Conservation (phyloP, 2,329 filamentous ascomycete genomes). For the Daldinia sp. region DNA sequence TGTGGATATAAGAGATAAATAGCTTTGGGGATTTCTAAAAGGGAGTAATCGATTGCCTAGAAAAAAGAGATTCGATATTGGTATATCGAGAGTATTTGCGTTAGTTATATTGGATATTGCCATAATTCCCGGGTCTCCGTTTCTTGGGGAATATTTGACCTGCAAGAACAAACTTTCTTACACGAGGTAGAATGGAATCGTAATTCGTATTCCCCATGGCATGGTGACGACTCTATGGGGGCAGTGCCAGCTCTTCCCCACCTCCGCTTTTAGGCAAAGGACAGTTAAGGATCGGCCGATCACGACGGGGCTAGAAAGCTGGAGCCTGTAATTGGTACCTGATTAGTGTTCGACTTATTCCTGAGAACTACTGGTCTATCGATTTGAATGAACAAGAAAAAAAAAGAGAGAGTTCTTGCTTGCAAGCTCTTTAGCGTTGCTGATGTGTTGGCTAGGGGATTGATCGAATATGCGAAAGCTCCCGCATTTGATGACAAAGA, state of each 20-base stretch:
- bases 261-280: conserved; percentile 38
- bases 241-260: conserved; percentile 33
- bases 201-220: conserved; percentile 41
- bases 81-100: neutral
- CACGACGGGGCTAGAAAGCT: conserved; percentile 22
- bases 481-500: conserved; percentile 17
- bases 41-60: neutral
- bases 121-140: neutral
- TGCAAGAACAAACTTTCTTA: conserved; percentile 14
- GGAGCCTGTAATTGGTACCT: conserved; percentile 1
- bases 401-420: no score
- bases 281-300: conserved; percentile 40
- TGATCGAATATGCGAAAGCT: conserved; percentile 17
- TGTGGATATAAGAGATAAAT: neutral
- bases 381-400: no score
- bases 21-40: neutral
- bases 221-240: conserved; percentile 31
- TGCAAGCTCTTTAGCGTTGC: conserved; percentile 23
- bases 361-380: no score
- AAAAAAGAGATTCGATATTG: neutral
- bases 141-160: conserved; percentile 4
- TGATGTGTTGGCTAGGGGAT: conserved; percentile 23
- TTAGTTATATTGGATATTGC: neutral
- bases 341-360: neutral
- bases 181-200: conserved; percentile 25